Conservation (phyloP, 2,329 filamentous ascomycete species). For the Trichoderma polysporum region DNA sequence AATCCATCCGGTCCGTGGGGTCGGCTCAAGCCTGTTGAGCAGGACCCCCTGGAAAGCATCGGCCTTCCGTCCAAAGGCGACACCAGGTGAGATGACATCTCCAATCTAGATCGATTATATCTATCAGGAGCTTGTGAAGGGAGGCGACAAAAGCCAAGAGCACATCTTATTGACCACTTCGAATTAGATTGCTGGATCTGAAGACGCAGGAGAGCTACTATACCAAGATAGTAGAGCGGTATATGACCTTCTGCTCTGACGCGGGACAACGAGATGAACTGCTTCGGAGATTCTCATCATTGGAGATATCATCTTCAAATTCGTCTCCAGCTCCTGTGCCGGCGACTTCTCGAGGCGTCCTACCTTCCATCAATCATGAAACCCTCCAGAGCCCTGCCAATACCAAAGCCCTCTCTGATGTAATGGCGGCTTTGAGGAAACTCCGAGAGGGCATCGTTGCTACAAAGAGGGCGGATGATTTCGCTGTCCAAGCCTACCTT, state of each 20-base stretch:
- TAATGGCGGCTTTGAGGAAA: slow-evolving; percentile 85
- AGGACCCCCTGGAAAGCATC: slow-evolving; percentile 76
- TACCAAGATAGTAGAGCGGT: slow-evolving; percentile 81
- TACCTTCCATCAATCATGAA: slow-evolving; percentile 4
- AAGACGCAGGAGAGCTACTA: slow-evolving; percentile 85
- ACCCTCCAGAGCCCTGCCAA: slow-evolving; percentile 35
- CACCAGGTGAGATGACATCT: slow-evolving; percentile 58
- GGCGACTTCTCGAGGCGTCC: neutral
- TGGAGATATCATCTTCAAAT: slow-evolving; percentile 37
- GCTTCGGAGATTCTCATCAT: slow-evolving; percentile 69
- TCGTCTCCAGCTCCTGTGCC: neutral
- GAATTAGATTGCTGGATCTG: slow-evolving; percentile 63
- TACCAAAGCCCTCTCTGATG: slow-evolving; percentile 66
- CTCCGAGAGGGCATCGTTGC: slow-evolving; percentile 87
- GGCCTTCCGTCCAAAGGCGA: slow-evolving; percentile 92
- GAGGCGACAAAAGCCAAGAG: neutral
- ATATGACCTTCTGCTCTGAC: slow-evolving; percentile 83
- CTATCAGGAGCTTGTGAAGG: neutral
- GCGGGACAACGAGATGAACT: slow-evolving; percentile 70
- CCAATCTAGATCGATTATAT: neutral
- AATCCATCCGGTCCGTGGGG: slow-evolving; percentile 60
- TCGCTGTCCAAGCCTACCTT: slow-evolving; percentile 85
- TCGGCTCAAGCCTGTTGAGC: slow-evolving; percentile 69
- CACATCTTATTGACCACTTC: neutral
- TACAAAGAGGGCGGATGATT: slow-evolving; percentile 71